These are phyloP conservation scores for Lizonia empirigonia DNA, from an alignment of 2,329 filamentous ascomycete genomes.

Conservation along the genomic window DNA sequence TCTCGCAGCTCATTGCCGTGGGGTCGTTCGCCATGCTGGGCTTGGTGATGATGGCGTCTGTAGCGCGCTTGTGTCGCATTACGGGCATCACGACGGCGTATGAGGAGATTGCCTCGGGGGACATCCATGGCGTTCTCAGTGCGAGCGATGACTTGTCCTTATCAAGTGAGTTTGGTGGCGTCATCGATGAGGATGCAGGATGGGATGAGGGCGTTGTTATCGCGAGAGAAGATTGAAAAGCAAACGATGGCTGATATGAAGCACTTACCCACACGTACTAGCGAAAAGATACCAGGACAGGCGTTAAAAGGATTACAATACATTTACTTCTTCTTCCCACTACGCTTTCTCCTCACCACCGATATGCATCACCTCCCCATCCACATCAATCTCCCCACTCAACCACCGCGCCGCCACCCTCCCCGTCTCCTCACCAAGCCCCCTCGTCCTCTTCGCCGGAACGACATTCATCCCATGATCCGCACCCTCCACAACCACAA, in stretches of 20 bases:
- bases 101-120: constrained; percentile 50
- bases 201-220: constrained; percentile 38
- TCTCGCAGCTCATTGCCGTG: constrained; percentile 54
- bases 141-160: constrained; percentile 50
- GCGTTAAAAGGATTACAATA: neutral
- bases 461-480: constrained; percentile 51
- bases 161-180: constrained; percentile 37
- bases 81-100: constrained; percentile 50
- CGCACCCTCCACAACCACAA: constrained; percentile 46
- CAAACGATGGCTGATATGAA: neutral
- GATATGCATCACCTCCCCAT: constrained; percentile 13
- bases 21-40: constrained; percentile 54
- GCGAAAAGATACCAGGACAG: constrained; percentile 5
- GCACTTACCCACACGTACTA: neutral
- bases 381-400: constrained; percentile 15
- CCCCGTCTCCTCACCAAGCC: constrained; percentile 42
- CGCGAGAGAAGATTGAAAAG: constrained; percentile 24
- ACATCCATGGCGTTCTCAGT: constrained; percentile 51
- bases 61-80: constrained; percentile 50
- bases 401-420: constrained; percentile 45
- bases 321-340: neutral
- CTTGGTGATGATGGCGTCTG: constrained; percentile 50
- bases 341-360: constrained; percentile 4
- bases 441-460: constrained; percentile 31
- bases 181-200: constrained; percentile 37